Evolutionary conservation across 768 basidiomycete species (phyloP), one percentile per base, ranked within the genome.

Genomic region (Tricholoma flavovirens): DNA sequence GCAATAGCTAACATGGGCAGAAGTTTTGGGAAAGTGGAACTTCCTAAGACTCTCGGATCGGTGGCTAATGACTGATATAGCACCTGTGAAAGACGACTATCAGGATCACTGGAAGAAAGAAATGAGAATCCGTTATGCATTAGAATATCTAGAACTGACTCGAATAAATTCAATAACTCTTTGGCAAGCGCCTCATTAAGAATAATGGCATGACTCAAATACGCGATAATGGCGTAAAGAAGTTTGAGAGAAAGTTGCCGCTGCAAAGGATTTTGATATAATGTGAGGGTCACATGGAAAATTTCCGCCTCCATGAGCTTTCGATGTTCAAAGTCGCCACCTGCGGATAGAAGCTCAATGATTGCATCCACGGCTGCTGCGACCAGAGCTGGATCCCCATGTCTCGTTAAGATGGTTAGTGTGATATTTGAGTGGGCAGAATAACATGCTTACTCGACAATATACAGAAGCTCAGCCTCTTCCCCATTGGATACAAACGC

Each of bases 101-200:
- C 62, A 3, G 62, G 56, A 35, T 63, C 62, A 56, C 62, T 63
- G 24, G 19, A 11, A 36, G 8, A 51, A 32, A 45, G 22, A 29
- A 24, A 35, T 60, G 12, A 59, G 53, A n/a, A 36, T n/a, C 32
- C 12, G 33, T 48, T 45, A 17, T 19, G 15, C 15, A 33, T 35
- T 12, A 40, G 29, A 40, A 17, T 15, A 6, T 51, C 45, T 17
- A 53, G 14, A 11, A 46, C 62, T 59, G 12, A 63, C 62, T 61
- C 58, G 50, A 63, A 63, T 29, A 63, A 53, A 11, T 58, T 52
- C 35, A 63, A 56, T 33, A 63, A 53, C 40, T 53, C 32, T 26
- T 53, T 40, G 2, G 55, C 49, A 32, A 52, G 51, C 32, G 19
- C 24, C 51, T 59, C 60, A 33, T 63, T 40, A 7, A 57, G 43